phyloP scores from a whole-genome alignment of 306 rosid genomes.

The Prinsepia uniflora region DNA sequence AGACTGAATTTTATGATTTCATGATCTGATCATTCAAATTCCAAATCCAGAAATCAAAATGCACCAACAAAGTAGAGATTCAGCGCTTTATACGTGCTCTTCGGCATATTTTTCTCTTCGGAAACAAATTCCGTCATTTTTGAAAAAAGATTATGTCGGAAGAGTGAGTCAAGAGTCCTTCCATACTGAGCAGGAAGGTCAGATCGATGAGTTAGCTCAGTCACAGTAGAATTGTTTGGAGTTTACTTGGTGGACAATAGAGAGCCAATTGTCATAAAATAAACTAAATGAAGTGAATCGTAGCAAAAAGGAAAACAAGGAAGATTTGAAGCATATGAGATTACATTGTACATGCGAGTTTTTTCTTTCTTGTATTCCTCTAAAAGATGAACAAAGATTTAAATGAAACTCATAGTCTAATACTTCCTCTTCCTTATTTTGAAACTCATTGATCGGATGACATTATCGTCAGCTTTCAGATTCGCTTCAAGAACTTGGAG shows the following conservation, averaged over 20 bases:
- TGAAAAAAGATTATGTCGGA: too few species aligned
- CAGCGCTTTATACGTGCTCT: neutral
- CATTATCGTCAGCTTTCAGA: slow-evolving; percentile 58
- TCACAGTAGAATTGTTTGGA: too few species aligned
- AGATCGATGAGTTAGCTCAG: too few species aligned
- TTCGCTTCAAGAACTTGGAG: slow-evolving; percentile 46
- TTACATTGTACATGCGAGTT: slow-evolving; percentile 29
- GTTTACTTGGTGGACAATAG: too few species aligned
- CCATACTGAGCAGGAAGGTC: too few species aligned
- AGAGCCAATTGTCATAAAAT: slow-evolving; percentile 28
- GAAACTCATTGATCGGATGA: slow-evolving; percentile 60
- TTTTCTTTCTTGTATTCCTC: slow-evolving; percentile 22
- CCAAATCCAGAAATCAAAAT: neutral
- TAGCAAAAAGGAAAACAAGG: slow-evolving; percentile 18
- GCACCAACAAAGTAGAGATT: neutral
- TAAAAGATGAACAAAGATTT: slow-evolving; percentile 17
- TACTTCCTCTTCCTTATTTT: slow-evolving; percentile 75
- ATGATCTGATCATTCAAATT: neutral
- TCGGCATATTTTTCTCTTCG: too few species aligned
- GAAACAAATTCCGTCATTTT: too few species aligned
- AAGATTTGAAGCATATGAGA: slow-evolving; percentile 16
- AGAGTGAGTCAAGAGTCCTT: too few species aligned
- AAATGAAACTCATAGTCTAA: slow-evolving; percentile 26
- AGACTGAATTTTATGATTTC: neutral
- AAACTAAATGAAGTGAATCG: slow-evolving; percentile 26